Base-by-base conservation (phyloP, 164 flowering plant species). In the Kingdonia uniflora region DNA sequence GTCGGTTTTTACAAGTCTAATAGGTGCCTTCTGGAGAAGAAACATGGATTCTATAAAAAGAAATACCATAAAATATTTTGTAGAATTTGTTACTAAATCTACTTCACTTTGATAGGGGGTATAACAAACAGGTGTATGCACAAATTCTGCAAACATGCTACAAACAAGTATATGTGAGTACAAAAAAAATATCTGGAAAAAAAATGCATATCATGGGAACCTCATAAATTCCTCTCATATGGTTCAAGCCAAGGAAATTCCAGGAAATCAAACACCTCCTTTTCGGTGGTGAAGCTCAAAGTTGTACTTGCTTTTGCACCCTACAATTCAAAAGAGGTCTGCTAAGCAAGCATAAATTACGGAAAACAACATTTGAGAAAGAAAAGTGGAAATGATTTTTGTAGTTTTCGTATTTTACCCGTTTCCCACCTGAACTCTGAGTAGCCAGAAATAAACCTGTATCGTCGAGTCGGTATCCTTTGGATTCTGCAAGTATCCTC, bases 201-300 rank as follows among this genome's bases (percentile, higher is more conserved):
- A 11, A 5, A 42, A 17, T 44, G 8, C 23, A 20, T 47, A 1
- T 22, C 14, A 4, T 21, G n/a, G 14, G 4, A 29, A 29, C 8
- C 46, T 86, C 79, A 91, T 17, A 94, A 68, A 65, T 94, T 89
- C 64, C 99, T 84, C 67, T 94, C 85, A 54, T 81, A 72, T 20
- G 97, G 99, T 65, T 89, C 92, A 15, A 87, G 77, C 87, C 88
- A 85, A 49, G 95, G 95, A 68, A 84, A 94, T 13, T 90, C 95
- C 48, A 89, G 74, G 74, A 87, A 83, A 51, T 89, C 92, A 61
- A 89, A 89, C 56, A 94, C 96, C 67, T 89, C 90, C 37, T 67
- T 81, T 59, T 94, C 99, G 17, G 87, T 84, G 13, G 70, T 60
- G 12, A 84, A 61, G 46, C 70, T 76, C 76, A 94, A 59, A 56